Base-by-base conservation (phyloP, 1,139 yeast genomes). In the Taphrina flavorubra region DNA sequence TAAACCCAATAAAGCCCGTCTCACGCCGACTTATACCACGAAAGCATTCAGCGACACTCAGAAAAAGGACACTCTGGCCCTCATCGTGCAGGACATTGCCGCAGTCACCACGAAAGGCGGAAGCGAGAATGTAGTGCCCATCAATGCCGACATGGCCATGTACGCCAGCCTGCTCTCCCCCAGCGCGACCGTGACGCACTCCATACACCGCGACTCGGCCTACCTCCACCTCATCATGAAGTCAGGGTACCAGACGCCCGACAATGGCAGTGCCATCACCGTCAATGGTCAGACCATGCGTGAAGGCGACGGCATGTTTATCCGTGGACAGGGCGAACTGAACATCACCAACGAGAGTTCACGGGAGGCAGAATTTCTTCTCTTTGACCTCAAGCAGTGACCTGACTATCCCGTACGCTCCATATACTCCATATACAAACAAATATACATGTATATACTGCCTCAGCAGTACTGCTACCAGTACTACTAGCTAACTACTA, bases 131-230 rank as follows among this genome's bases (percentile, higher is more conserved):
- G 62, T 49, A 36, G 61, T 49, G 31, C 51, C 61, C 70, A 55
- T 69, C 71, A 58, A 67, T 51, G 65, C 69, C 68, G 51, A 63
- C 46, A 16, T 60, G 60, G 61, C 64, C 65, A 40, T 61, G 59
- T 42, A 51, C 65, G 51, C 55, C 60, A 20, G 64, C 37, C 31
- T 67, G 61, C 18, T 66, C 63, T n/a, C 51, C 44, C 61, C 65
- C 16, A 8, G 57, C 68, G 36, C 69, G 53, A 44, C 18, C 44
- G 57, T 31, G 65, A 67, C 57, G 56, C 71, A 61, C 60, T 61
- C 20, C 49, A 58, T 57, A 49, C 64, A 7, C 58, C 69, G 57
- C n/a, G 13, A 47, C 36, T 57, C 56, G 31, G 69, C 58, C 25
- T 67, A 67, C 37, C 8, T 67, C 14, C 69, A 67, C 20, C 53